Evolutionary conservation across 2,329 filamentous ascomycete genomes (phyloP).

Genomic region (Scolecobasidium constrictum): DNA sequence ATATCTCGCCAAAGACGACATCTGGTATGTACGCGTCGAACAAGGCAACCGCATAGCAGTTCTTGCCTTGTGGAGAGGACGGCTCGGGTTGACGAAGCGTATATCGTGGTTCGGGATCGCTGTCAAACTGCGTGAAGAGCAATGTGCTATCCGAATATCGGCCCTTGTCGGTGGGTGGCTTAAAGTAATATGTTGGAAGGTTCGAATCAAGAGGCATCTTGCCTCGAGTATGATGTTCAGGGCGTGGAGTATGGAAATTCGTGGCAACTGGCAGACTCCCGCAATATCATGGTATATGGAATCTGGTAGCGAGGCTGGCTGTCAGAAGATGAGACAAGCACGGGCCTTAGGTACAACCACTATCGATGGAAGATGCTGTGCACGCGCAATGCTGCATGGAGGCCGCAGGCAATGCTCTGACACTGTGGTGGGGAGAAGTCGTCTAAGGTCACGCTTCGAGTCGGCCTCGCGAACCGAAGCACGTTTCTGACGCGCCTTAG

Average conservation of each 20-base stretch:
- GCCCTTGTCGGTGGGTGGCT: constrained; percentile 7
- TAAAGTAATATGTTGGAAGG: constrained; percentile 10
- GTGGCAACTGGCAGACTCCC: no score
- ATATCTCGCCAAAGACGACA: constrained; percentile 77
- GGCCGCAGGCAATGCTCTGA: no score
- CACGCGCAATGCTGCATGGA: no score
- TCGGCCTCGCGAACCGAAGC: no score
- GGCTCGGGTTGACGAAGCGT: constrained; percentile 69
- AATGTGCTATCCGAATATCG: constrained; percentile 36
- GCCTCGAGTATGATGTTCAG: background rate
- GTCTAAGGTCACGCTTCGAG: no score
- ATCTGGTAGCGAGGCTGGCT: no score
- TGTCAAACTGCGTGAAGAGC: constrained; percentile 57
- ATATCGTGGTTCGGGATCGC: constrained; percentile 70
- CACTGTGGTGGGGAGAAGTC: no score
- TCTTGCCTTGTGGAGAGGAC: constrained; percentile 55
- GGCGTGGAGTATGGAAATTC: background rate
- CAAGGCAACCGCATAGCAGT: constrained; percentile 78
- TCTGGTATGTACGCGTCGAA: constrained; percentile 73
- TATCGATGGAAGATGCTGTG: no score
- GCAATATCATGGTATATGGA: no score
- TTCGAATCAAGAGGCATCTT: constrained; percentile 1
- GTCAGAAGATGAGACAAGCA: no score
- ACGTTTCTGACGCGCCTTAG: no score
- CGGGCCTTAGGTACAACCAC: no score